phyloP scores from a whole-genome alignment of 441 rosid genomes.

The Raphanus hybrid region DNA sequence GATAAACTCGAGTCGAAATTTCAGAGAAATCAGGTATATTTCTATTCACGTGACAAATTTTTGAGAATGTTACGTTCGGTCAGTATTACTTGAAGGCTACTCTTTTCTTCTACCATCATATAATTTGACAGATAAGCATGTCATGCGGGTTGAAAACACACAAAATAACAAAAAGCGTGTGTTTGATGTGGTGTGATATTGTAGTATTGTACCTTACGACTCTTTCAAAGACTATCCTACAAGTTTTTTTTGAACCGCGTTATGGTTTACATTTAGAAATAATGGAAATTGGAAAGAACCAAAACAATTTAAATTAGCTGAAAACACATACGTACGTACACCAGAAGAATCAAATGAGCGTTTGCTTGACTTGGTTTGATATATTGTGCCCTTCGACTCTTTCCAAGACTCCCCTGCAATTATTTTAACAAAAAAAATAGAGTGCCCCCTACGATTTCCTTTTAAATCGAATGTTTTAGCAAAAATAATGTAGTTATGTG shows the following conservation, averaged over 20 bases:
- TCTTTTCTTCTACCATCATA: not conserved
- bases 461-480: too few species aligned
- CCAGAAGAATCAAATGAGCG: too few species aligned
- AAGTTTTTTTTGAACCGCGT: not conserved
- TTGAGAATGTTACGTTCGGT: not conserved
- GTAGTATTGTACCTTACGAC: constrained; percentile 12
- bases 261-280: not conserved
- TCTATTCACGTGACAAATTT: not conserved
- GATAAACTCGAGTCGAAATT: constrained; percentile 1
- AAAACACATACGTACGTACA: not conserved
- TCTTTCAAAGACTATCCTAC: constrained; percentile 19
- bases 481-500: too few species aligned
- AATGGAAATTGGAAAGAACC: not conserved
- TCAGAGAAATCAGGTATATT: not conserved
- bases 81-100: constrained; percentile 22
- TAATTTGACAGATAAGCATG: not conserved
- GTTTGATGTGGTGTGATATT: not conserved
- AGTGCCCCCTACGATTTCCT: too few species aligned
- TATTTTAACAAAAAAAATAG: too few species aligned
- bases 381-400: too few species aligned
- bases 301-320: not conserved
- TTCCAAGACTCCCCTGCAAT: too few species aligned
- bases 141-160: constrained; percentile 22
- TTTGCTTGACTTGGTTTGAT: too few species aligned
- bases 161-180: constrained; percentile 18